Evolutionary conservation across 2,329 filamentous ascomycete genomes (phyloP).

Genomic region (Aspergillus sp.): DNA sequence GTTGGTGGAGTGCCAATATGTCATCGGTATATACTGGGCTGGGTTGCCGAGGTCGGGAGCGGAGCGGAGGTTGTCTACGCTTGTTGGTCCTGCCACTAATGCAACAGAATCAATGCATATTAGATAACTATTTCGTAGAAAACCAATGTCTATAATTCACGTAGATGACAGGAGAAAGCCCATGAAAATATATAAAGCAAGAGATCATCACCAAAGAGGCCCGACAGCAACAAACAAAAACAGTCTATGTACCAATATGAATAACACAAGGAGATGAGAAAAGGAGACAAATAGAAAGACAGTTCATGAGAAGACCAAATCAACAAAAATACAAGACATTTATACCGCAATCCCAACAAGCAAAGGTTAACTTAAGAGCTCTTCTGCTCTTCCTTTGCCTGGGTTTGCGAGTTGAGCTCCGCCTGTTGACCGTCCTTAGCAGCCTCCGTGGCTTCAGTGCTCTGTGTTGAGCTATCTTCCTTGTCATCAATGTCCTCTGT

Average conservation of each 20-base stretch:
- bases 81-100: too few relatives aligned
- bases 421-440: constrained; percentile 33
- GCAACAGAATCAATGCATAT: neutral
- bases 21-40: constrained; percentile 2
- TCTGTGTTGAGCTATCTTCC: constrained; percentile 57
- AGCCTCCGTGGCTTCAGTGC: constrained; percentile 39
- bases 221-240: constrained; percentile 3
- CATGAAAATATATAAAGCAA: neutral
- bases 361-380: constrained; percentile 7
- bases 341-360: constrained; percentile 8
- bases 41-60: constrained; percentile 8
- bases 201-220: constrained; percentile 1
- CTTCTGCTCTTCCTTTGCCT: constrained; percentile 23
- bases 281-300: constrained; percentile 2
- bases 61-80: neutral
- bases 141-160: neutral
- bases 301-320: constrained; percentile 2
- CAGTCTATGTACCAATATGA: constrained; percentile 17
- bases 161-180: constrained; percentile 3
- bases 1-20: neutral
- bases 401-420: constrained; percentile 19
- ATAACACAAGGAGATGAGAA: constrained; percentile 8
- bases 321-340: constrained; percentile 8
- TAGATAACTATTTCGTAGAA: neutral
- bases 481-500: constrained; percentile 92